phyloP scores from a whole-genome alignment of 805 yeast genomes.

The Candida vaughaniae region DNA sequence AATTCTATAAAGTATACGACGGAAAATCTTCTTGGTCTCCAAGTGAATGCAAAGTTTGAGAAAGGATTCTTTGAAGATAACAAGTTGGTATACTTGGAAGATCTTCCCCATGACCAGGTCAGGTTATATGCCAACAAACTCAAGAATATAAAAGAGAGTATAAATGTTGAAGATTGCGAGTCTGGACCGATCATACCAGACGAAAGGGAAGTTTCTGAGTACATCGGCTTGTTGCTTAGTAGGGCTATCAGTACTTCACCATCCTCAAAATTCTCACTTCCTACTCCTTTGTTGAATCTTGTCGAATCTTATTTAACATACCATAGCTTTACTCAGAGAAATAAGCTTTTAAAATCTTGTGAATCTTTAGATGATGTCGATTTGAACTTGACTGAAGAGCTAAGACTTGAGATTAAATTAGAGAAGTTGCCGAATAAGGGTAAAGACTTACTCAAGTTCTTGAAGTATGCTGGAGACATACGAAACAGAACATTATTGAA shows the following conservation, averaged over 20 bases:
- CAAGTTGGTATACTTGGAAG: constrained; percentile 14
- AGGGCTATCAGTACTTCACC: constrained; percentile 82
- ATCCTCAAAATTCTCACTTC: constrained; percentile 70
- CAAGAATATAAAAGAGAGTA: constrained; percentile 12
- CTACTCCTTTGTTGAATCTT: constrained; percentile 57
- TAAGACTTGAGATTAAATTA: constrained; percentile 24
- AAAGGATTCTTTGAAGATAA: constrained; percentile 33
- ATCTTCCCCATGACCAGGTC: constrained; percentile 13
- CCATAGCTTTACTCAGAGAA: constrained; percentile 18
- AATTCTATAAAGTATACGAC: constrained; percentile 72
- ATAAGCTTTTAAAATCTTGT: constrained; percentile 19
- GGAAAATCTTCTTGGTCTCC: constrained; percentile 76
- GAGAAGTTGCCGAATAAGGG: constrained; percentile 36
- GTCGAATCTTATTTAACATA: constrained; percentile 49
- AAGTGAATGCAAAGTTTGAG: constrained; percentile 79
- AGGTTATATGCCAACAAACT: constrained; percentile 12
- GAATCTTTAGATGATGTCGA: constrained; percentile 27
- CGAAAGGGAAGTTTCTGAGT: constrained; percentile 32
- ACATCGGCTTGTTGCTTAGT: constrained; percentile 38
- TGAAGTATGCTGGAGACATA: constrained; percentile 35
- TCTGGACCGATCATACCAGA: constrained; percentile 24
- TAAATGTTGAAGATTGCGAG: constrained; percentile 11
- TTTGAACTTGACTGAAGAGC: constrained; percentile 23
- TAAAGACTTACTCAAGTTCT: constrained; percentile 34
- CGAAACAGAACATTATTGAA: constrained; percentile 46